Percentiles rank a stretch among this genome's conserved stretches.
phyloP scores from a whole-genome alignment of 2,329 filamentous ascomycete species.

The Elsinoe ampelina region DNA sequence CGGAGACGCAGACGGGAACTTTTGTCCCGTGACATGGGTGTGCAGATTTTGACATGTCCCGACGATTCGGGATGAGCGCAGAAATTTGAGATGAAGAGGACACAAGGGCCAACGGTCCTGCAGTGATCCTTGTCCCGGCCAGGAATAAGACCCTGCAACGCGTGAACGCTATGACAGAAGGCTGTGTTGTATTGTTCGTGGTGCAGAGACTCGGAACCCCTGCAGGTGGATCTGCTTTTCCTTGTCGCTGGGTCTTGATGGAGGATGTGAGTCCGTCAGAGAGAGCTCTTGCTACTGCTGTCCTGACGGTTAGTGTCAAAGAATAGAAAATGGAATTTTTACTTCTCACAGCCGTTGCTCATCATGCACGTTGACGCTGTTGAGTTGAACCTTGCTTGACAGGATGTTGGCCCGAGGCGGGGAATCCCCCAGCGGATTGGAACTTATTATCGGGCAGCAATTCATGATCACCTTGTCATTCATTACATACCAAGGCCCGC shows the following conservation, averaged over 20 bases:
- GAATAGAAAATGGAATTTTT: not conserved
- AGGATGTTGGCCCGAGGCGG: not conserved
- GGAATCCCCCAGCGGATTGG: not conserved
- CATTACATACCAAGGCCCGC: not conserved
- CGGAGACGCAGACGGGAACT: not conserved
- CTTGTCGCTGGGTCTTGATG: not conserved
- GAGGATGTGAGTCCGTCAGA: not conserved
- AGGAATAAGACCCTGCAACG: not conserved
- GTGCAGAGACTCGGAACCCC: not conserved
- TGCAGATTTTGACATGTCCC: slow-evolving; percentile 3
- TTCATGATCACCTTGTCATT: too few species aligned
- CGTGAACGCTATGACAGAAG: not conserved
- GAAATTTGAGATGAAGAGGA: not conserved
- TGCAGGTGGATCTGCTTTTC: not conserved
- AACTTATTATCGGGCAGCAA: too few species aligned
- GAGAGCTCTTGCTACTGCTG: not conserved
- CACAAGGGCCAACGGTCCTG: not conserved
- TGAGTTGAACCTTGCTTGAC: not conserved
- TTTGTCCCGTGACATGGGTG: not conserved
- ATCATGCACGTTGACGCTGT: not conserved
- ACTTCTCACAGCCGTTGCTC: not conserved
- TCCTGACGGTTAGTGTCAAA: not conserved
- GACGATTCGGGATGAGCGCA: slow-evolving; percentile 1
- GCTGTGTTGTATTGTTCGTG: not conserved
- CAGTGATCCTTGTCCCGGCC: not conserved